Conservation (phyloP, 768 basidiomycete genomes). For the Serendipita sp. region DNA sequence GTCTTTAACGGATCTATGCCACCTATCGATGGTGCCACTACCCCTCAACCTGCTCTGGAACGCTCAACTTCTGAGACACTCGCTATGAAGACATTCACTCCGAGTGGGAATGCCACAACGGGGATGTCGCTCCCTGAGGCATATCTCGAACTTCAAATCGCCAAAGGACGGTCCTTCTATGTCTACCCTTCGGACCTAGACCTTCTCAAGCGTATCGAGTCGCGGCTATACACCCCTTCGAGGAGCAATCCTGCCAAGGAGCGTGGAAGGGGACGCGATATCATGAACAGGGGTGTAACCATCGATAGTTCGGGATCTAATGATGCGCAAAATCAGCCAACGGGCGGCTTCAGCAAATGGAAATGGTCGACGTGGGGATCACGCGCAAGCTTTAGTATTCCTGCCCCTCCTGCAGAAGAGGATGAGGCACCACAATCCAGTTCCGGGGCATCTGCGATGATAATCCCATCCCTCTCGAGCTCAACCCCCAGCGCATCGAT, state of each 20-base stretch:
- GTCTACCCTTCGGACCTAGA: slow-evolving; percentile 73
- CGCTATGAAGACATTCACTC: background rate
- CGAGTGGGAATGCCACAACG: slow-evolving; percentile 9
- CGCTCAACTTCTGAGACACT: background rate
- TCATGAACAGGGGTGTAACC: slow-evolving; percentile 7
- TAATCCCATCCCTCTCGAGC: slow-evolving; percentile 7
- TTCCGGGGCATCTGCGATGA: background rate
- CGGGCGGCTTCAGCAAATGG: slow-evolving; percentile 10
- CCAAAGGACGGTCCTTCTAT: slow-evolving; percentile 61
- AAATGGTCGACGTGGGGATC: slow-evolving; percentile 15
- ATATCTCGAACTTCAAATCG: slow-evolving; percentile 70
- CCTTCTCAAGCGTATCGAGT: slow-evolving; percentile 56
- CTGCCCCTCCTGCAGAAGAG: slow-evolving; percentile 3
- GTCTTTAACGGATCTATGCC: background rate
- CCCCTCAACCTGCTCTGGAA: background rate
- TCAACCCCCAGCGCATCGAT: slow-evolving; percentile 4
- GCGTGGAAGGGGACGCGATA: slow-evolving; percentile 11
- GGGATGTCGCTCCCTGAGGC: slow-evolving; percentile 56
- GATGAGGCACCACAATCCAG: slow-evolving; percentile 6
- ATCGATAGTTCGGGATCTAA: slow-evolving; percentile 2
- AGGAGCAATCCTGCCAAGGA: slow-evolving; percentile 10
- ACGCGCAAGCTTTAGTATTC: slow-evolving; percentile 8
- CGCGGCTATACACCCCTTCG: slow-evolving; percentile 17
- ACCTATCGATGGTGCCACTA: too few species aligned
- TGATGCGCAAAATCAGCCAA: background rate